Conservation (phyloP, 1,284 basidiomycete species). For the Xerocomus minutiporus region DNA sequence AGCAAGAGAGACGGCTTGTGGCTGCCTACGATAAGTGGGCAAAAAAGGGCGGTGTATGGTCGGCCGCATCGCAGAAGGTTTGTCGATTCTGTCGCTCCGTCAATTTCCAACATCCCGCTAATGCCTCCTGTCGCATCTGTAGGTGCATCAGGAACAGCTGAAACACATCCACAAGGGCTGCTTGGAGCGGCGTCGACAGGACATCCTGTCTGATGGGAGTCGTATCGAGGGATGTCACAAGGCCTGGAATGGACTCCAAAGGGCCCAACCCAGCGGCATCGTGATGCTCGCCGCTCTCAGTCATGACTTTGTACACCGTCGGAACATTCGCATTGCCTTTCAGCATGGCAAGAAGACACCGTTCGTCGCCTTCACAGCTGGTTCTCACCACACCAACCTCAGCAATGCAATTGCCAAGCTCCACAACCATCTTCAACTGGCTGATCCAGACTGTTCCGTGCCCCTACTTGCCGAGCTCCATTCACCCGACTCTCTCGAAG, state of each 20-base stretch:
- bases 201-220: background rate
- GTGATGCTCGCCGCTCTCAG: background rate
- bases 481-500: too few relatives aligned
- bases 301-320: background rate
- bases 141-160: background rate
- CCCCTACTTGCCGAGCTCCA: too few relatives aligned
- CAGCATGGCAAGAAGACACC: background rate
- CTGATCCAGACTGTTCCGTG: too few relatives aligned
- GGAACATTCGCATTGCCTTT: background rate
- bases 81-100: too few relatives aligned
- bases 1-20: background rate
- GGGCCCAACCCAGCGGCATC: background rate
- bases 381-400: background rate
- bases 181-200: background rate
- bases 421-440: too few relatives aligned
- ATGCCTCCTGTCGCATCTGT: too few relatives aligned
- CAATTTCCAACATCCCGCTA: too few relatives aligned
- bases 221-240: background rate
- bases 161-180: background rate
- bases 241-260: conserved; percentile 1
- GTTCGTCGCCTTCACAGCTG: background rate
- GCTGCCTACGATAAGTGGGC: background rate
- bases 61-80: background rate
- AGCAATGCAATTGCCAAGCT: background rate
- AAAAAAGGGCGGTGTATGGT: background rate